Evolutionary conservation across 805 yeast genomes (phyloP).

Genomic region (Komagataella pseudopastoris): DNA sequence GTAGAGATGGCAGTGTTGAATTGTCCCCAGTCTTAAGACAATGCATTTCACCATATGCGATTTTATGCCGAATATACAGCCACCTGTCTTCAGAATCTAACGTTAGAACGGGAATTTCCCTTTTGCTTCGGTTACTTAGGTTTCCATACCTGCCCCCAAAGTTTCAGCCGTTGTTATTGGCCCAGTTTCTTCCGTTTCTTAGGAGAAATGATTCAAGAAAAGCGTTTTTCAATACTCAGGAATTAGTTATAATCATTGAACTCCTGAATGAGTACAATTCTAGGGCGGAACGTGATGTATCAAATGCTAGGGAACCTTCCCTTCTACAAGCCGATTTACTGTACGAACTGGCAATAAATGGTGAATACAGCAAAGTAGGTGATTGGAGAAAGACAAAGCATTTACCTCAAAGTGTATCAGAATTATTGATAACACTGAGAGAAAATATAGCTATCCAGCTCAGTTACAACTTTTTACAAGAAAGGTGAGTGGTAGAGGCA

Average conservation of each 20-base stretch:
- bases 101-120: neutral
- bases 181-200: constrained; percentile 34
- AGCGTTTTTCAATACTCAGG: constrained; percentile 6
- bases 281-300: constrained; percentile 2
- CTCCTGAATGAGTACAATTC: constrained; percentile 12
- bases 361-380: constrained; percentile 1
- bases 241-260: constrained; percentile 12
- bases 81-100: constrained; percentile 8
- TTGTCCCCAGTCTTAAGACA: constrained; percentile 51
- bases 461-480: constrained; percentile 13
- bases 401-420: constrained; percentile 5
- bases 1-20: constrained; percentile 12
- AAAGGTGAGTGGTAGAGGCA: neutral
- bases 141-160: constrained; percentile 41
- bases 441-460: constrained; percentile 13
- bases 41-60: constrained; percentile 59
- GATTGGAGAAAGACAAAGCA: constrained; percentile 9
- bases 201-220: neutral
- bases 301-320: constrained; percentile 4
- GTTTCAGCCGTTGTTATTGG: constrained; percentile 31
- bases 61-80: constrained; percentile 36
- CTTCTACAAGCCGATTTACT: constrained; percentile 5
- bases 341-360: constrained; percentile 8
- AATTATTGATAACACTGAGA: constrained; percentile 10
- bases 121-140: constrained; percentile 20